A percentile compares a stretch with the other conserved stretches of the same genome.
phyloP scores from a whole-genome alignment of 306 rosid genomes.

The Prosopis cineraria region DNA sequence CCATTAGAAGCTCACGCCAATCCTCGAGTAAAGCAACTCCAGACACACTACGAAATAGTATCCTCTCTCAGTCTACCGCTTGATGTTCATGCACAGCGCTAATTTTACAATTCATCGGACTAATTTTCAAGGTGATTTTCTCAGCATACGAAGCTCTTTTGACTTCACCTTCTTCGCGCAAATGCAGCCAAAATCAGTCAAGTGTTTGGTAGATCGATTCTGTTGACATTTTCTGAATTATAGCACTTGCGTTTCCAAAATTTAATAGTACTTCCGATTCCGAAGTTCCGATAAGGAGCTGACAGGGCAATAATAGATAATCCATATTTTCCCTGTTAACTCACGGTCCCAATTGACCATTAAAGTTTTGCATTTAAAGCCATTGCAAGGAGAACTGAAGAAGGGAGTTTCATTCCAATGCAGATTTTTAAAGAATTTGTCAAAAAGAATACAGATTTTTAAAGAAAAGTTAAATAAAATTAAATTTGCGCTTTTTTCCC shows the following conservation, averaged over 20 bases:
- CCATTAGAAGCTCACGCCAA: slow-evolving; percentile 38
- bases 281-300: background rate
- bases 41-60: background rate
- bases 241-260: background rate
- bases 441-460: too few relatives aligned
- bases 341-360: background rate
- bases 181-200: slow-evolving; percentile 20
- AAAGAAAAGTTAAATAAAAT: too few relatives aligned
- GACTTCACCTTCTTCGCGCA: slow-evolving; percentile 26
- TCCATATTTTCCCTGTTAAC: background rate
- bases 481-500: too few relatives aligned
- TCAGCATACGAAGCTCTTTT: slow-evolving; percentile 26
- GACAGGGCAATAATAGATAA: background rate
- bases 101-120: background rate
- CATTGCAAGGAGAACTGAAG: background rate
- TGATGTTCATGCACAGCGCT: slow-evolving; percentile 36
- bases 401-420: background rate
- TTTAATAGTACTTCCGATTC: background rate
- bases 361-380: background rate
- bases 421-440: background rate
- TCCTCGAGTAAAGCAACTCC: slow-evolving; percentile 21
- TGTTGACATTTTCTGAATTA: background rate
- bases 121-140: slow-evolving; percentile 30
- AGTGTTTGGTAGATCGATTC: background rate
- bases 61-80: slow-evolving; percentile 10